These are phyloP conservation scores for Venturia pyrina DNA, from an alignment of 2,329 filamentous ascomycete species.

Conservation along the genomic window DNA sequence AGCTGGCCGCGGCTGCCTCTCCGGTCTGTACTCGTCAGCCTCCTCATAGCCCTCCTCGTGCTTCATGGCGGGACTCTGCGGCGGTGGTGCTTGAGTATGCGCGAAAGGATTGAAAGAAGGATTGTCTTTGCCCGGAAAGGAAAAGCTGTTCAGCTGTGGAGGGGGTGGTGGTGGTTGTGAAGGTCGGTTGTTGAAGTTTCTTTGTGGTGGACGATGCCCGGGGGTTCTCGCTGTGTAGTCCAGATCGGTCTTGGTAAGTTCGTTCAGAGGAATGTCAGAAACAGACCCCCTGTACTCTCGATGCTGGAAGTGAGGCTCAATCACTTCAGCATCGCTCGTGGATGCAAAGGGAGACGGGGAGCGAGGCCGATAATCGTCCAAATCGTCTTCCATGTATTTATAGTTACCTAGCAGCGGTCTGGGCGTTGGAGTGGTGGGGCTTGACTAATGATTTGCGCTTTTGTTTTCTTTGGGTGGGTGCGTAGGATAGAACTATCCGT, in stretches of 20 bases:
- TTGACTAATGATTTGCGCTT: constrained; percentile 12
- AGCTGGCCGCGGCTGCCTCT: neutral
- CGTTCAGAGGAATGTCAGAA: constrained; percentile 20
- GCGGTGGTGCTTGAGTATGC: neutral
- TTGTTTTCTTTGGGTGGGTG: no score
- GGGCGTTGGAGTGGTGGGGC: neutral
- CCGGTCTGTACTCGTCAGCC: neutral
- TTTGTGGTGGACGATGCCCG: neutral
- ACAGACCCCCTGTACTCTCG: constrained; percentile 26
- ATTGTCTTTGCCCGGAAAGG: constrained; percentile 7
- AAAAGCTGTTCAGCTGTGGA: neutral
- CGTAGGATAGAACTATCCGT: no score
- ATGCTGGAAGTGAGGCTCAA: constrained; percentile 27
- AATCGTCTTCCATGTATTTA: constrained; percentile 22
- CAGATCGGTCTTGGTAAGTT: neutral
- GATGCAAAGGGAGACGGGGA: constrained; percentile 38
- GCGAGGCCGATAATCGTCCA: constrained; percentile 24
- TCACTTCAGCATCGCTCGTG: constrained; percentile 23
- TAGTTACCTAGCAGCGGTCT: neutral
- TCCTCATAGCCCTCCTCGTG: neutral
- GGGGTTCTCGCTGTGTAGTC: neutral
- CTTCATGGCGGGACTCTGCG: neutral
- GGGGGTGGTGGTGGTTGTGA: neutral
- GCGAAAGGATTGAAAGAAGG: neutral
- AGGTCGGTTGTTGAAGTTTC: constrained; percentile 1